Percentiles rank a stretch among this genome's conserved stretches.
phyloP scores from a whole-genome alignment of 176 grass and related monocot species.

The Aegilops tauschii region DNA sequence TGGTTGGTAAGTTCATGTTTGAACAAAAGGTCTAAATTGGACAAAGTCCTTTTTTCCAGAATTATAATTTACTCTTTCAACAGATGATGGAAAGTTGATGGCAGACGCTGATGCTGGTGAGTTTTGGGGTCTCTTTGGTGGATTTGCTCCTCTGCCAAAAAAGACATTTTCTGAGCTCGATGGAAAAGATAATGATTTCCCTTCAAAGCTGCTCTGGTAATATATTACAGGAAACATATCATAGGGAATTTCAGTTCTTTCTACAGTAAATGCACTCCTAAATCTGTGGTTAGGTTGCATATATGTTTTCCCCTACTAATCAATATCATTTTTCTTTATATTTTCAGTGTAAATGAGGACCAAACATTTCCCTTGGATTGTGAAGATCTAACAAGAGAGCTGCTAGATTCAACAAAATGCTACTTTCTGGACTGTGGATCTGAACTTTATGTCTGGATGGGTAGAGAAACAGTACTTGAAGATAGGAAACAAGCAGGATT shows the following conservation, averaged over 20 bases:
- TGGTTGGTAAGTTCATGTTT: constrained; percentile 63
- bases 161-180: constrained; percentile 63
- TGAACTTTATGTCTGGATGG: constrained; percentile 96
- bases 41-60: neutral
- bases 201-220: constrained; percentile 75
- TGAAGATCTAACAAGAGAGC: constrained; percentile 63
- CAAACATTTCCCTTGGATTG: constrained; percentile 47
- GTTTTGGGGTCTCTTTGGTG: constrained; percentile 93
- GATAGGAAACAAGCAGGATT: constrained; percentile 82
- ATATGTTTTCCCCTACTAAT: constrained; percentile 8
- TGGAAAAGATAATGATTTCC: constrained; percentile 48
- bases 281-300: constrained; percentile 8
- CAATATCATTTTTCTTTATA: neutral
- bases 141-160: constrained; percentile 93
- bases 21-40: constrained; percentile 19
- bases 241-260: neutral
- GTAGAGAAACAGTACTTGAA: constrained; percentile 87
- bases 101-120: constrained; percentile 97
- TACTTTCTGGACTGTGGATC: constrained; percentile 78
- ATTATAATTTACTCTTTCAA: constrained; percentile 33
- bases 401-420: constrained; percentile 84
- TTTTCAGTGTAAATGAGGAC: constrained; percentile 76
- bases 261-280: neutral
- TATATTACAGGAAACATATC: constrained; percentile 21
- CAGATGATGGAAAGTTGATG: constrained; percentile 98